Percentiles rank a stretch among this genome's conserved stretches.
phyloP scores from a whole-genome alignment of 73 alveolate genomes.

The Tetrahymena thermophila region DNA sequence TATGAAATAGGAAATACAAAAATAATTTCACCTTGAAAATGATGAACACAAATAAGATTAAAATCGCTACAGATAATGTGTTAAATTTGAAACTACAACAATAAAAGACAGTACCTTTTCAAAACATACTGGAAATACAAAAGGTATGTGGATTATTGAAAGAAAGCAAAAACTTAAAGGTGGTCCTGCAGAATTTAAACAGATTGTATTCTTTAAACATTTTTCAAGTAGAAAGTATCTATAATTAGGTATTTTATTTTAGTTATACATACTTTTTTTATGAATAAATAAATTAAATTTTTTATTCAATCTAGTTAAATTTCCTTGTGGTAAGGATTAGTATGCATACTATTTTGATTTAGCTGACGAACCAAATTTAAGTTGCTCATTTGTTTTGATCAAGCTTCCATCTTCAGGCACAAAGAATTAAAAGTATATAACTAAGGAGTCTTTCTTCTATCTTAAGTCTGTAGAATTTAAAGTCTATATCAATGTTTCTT shows the following conservation, averaged over 20 bases:
- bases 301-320: not conserved
- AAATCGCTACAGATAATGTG: not conserved
- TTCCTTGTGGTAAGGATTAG: not conserved
- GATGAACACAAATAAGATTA: not conserved
- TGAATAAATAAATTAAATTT: not conserved
- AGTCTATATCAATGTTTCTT: not conserved
- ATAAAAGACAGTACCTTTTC: not conserved
- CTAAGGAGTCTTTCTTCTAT: slow-evolving; percentile 36
- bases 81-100: not conserved
- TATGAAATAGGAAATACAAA: not conserved
- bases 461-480: slow-evolving; percentile 5
- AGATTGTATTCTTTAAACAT: not conserved
- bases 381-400: not conserved
- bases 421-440: slow-evolving; percentile 20
- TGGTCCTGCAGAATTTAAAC: not conserved
- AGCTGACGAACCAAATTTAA: not conserved
- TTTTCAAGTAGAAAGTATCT: not conserved
- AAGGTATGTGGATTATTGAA: not conserved
- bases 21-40: not conserved
- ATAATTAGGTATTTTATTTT: not conserved
- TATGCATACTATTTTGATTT: not conserved
- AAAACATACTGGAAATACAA: not conserved
- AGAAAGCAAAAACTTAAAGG: not conserved
- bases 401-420: slow-evolving; percentile 20
- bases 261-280: not conserved